Conservation (phyloP, 345 rosid genomes). For the Theobroma cacao region DNA sequence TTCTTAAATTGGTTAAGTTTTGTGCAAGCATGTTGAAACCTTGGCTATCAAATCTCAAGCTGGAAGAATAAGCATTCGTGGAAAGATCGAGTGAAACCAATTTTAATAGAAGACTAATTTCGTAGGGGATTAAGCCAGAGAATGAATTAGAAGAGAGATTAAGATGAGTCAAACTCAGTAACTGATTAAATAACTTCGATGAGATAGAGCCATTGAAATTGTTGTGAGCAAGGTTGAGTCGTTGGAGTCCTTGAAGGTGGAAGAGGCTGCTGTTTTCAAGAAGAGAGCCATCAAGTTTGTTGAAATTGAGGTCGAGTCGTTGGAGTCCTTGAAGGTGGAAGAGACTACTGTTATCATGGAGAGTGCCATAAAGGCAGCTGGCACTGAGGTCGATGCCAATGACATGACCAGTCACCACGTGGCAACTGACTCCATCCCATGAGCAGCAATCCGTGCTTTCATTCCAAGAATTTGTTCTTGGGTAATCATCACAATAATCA, state of each 20-base stretch:
- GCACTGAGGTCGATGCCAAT: constrained; percentile 19
- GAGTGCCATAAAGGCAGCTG: background rate
- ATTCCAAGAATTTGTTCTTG: constrained; percentile 14
- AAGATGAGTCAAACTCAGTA: constrained; percentile 2
- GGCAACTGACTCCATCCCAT: constrained; percentile 29
- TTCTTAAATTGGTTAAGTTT: constrained; percentile 5
- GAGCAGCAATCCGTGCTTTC: constrained; percentile 24
- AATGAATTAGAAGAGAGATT: constrained; percentile 15
- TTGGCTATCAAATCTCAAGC: background rate
- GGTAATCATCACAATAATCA: background rate
- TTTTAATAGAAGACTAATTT: constrained; percentile 1
- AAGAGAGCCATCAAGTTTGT: background rate
- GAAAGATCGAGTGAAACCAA: constrained; percentile 19
- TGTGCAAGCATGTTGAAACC: background rate
- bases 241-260: constrained; percentile 13
- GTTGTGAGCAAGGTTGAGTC: constrained; percentile 29
- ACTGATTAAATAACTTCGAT: background rate
- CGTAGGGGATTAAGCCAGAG: background rate
- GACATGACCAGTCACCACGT: background rate
- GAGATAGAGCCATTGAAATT: constrained; percentile 12
- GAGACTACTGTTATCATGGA: background rate
- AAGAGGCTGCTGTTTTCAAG: constrained; percentile 22
- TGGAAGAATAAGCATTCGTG: rapidly evolving
- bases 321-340: constrained; percentile 14
- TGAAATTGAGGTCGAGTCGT: constrained; percentile 4